Conservation (phyloP, 2,329 filamentous ascomycete genomes). For the Phaeosphaeriaceae sp. region DNA sequence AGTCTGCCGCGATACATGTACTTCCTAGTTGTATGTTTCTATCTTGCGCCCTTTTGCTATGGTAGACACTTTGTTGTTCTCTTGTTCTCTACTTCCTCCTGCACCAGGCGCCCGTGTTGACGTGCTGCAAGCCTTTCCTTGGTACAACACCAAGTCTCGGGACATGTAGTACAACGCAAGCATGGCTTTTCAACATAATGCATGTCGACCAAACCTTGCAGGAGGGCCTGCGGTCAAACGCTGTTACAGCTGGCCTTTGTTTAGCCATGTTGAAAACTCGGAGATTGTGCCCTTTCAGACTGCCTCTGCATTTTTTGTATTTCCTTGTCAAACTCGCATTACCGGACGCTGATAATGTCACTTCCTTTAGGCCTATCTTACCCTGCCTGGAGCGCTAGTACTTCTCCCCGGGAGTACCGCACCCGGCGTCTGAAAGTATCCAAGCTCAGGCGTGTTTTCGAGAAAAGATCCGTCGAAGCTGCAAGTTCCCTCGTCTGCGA, state of each 20-base stretch:
- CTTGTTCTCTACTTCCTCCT: constrained; percentile 21
- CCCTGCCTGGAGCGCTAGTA: constrained; percentile 43
- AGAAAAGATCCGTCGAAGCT: constrained; percentile 37
- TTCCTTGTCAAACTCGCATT: constrained; percentile 20
- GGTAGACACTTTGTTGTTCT: no score
- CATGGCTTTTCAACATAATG: constrained; percentile 35
- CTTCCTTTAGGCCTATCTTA: constrained; percentile 48
- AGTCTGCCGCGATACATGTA: no score
- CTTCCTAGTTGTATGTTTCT: not conserved
- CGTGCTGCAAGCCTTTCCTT: constrained; percentile 37
- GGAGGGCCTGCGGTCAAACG: constrained; percentile 35
- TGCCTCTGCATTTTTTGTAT: constrained; percentile 26
- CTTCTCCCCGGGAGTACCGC: constrained; percentile 41
- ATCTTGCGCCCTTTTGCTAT: not conserved
- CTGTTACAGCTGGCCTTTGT: constrained; percentile 36
- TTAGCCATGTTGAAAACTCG: constrained; percentile 41
- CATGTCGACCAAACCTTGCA: constrained; percentile 39
- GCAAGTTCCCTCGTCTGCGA: constrained; percentile 34
- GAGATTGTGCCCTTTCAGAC: constrained; percentile 32
- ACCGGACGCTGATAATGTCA: constrained; percentile 46
- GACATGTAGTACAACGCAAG: constrained; percentile 43
- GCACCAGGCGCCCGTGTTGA: constrained; percentile 30
- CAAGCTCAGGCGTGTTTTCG: constrained; percentile 36
- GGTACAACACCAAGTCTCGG: constrained; percentile 29
- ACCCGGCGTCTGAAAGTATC: constrained; percentile 39